Conservation (phyloP, 2,329 filamentous ascomycete genomes). For the Tolypocladium paradoxum region DNA sequence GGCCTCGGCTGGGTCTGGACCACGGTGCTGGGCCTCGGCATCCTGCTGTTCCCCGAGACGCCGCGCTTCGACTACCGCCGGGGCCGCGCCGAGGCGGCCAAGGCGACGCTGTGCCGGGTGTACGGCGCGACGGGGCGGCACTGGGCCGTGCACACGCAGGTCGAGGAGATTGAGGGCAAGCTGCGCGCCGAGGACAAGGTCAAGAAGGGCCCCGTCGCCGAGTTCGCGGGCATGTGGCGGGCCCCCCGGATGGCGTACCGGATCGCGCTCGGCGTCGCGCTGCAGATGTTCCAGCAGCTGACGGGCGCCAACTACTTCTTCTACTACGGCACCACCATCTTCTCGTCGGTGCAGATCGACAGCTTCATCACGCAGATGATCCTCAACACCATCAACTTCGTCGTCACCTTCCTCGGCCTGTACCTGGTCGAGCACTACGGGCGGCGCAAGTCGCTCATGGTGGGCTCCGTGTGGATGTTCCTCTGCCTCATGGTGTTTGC, state of each 20-base stretch:
- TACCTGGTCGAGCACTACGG: constrained; percentile 60
- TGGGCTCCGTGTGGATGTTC: constrained; percentile 51
- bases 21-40: constrained; percentile 34
- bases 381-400: constrained; percentile 55
- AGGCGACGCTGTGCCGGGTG: constrained; percentile 34
- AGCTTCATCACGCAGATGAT: constrained; percentile 59
- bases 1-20: constrained; percentile 42
- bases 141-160: constrained; percentile 33
- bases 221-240: constrained; percentile 50
- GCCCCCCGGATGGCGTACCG: constrained; percentile 55
- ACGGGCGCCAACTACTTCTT: constrained; percentile 60
- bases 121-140: constrained; percentile 34
- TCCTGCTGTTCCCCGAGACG: constrained; percentile 40
- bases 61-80: constrained; percentile 39
- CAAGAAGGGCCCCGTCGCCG: constrained; percentile 28
- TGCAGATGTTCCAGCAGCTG: constrained; percentile 59
- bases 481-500: constrained; percentile 50
- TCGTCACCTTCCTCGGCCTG: constrained; percentile 56
- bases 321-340: constrained; percentile 49
- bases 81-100: constrained; percentile 35
- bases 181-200: constrained; percentile 34
- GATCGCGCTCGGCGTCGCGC: constrained; percentile 44
- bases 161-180: constrained; percentile 43
- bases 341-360: constrained; percentile 36
- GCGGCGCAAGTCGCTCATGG: constrained; percentile 51